Conservation (phyloP, 305 asterid genomes). For the Andrographis paniculata region DNA sequence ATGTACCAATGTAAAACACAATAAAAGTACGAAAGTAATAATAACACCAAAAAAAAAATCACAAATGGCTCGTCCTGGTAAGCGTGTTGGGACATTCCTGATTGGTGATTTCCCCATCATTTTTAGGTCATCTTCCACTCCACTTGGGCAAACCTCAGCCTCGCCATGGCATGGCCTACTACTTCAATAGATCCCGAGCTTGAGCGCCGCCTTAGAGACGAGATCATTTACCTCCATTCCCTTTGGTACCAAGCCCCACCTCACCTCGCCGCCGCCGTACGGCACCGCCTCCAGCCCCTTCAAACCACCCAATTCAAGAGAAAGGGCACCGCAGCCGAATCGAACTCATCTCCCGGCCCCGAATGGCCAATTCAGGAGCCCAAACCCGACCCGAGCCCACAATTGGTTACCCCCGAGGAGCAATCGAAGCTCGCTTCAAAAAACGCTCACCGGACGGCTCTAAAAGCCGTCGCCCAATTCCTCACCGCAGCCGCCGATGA, state of each 20-base stretch:
- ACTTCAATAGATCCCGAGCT: conserved; percentile 40
- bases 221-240: conserved; percentile 76
- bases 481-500: conserved; percentile 20
- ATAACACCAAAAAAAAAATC: too few species aligned
- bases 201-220: conserved; percentile 50
- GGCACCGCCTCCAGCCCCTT: conserved; percentile 27
- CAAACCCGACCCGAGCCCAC: conserved; percentile 21
- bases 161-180: too few species aligned
- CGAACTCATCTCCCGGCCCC: conserved; percentile 21
- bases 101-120: too few species aligned
- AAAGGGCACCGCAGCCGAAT: conserved; percentile 2
- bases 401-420: conserved; percentile 28
- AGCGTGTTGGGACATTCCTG: too few species aligned
- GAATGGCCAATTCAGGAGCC: conserved; percentile 56
- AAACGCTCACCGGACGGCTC: conserved; percentile 35
- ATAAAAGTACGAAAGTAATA: too few species aligned
- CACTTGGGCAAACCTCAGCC: too few species aligned
- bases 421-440: conserved; percentile 20
- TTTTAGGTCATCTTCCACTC: too few species aligned
- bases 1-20: too few species aligned
- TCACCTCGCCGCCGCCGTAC: conserved; percentile 10
- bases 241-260: conserved; percentile 84
- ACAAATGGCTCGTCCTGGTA: too few species aligned
- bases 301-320: conserved; percentile 40
- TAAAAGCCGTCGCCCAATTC: conserved; percentile 26